Evolutionary conservation across 371 early-diverging fungal species (phyloP).

Genomic region (Apophysomyces variabilis): DNA sequence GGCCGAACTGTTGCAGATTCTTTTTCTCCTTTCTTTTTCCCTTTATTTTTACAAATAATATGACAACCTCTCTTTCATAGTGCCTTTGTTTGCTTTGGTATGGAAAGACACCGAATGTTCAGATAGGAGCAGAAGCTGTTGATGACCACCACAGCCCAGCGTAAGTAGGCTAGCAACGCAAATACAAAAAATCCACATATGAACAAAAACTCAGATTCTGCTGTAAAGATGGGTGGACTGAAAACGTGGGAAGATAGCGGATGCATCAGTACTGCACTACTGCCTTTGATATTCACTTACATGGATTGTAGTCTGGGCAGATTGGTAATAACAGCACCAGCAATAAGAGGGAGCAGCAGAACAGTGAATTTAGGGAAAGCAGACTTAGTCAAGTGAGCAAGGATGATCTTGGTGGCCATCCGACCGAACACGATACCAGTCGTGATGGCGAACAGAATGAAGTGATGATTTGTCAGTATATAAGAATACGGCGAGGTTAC

Average conservation of each 20-base stretch:
- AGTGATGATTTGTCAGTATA: slow-evolving; percentile 65
- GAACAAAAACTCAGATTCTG: slow-evolving; percentile 70
- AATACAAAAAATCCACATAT: slow-evolving; percentile 73
- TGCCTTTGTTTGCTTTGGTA: slow-evolving; percentile 54
- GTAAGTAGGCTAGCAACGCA: slow-evolving; percentile 76
- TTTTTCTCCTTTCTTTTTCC: too few relatives aligned
- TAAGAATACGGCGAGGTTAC: slow-evolving; percentile 68
- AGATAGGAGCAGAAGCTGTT: slow-evolving; percentile 85
- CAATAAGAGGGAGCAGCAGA: slow-evolving; percentile 72
- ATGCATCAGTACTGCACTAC: background rate
- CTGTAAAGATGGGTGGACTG: slow-evolving; percentile 70
- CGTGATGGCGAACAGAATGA: slow-evolving; percentile 74
- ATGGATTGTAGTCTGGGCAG: slow-evolving; percentile 49
- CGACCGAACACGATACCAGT: slow-evolving; percentile 87
- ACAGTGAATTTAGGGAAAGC: slow-evolving; percentile 81
- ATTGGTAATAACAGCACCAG: slow-evolving; percentile 74
- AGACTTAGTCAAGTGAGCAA: slow-evolving; percentile 85
- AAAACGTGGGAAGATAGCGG: slow-evolving; percentile 11
- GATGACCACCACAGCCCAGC: slow-evolving; percentile 89
- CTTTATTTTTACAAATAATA: too few relatives aligned
- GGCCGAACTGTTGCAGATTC: too few relatives aligned
- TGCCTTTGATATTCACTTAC: slow-evolving; percentile 35
- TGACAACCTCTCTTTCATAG: background rate
- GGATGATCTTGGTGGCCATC: slow-evolving; percentile 87
- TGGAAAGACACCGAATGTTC: slow-evolving; percentile 84